A percentile compares a stretch with the other conserved stretches of the same genome.
Evolutionary conservation across 2,329 filamentous ascomycete species (phyloP).

Genomic region (Mollisiaceae sp.): DNA sequence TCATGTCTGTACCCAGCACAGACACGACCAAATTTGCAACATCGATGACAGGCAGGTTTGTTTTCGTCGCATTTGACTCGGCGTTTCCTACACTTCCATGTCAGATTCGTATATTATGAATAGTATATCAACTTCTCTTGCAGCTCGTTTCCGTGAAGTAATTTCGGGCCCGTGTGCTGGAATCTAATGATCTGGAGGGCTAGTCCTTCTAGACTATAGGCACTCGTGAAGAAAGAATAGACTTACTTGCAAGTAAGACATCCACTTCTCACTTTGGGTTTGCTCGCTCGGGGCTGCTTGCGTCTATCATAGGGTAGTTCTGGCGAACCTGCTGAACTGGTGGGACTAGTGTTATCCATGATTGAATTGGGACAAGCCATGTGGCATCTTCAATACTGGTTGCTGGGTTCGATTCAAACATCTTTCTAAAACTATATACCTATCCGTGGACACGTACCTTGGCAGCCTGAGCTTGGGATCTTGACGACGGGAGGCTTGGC

Average conservation of each 20-base stretch:
- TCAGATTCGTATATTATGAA: not conserved
- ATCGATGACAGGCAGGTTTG: constrained; percentile 9
- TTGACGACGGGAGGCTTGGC: not conserved
- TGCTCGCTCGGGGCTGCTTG: not conserved
- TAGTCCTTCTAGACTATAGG: no score
- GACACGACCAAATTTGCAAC: constrained; percentile 12
- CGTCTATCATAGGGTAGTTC: not conserved
- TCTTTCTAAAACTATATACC: not conserved
- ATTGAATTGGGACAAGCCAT: not conserved
- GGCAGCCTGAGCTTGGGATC: not conserved
- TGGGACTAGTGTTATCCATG: not conserved
- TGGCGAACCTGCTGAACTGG: not conserved
- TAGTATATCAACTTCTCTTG: not conserved
- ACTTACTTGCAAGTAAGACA: constrained; percentile 12
- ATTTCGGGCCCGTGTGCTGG: no score
- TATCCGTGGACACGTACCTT: not conserved
- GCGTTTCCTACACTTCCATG: not conserved
- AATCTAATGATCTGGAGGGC: no score
- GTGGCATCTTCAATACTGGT: not conserved
- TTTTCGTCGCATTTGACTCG: constrained; percentile 16
- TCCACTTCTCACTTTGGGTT: constrained; percentile 9
- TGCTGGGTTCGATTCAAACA: not conserved
- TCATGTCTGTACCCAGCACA: constrained; percentile 10
- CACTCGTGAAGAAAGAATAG: not conserved
- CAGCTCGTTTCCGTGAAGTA: no score